Base-by-base conservation (phyloP, 768 basidiomycete species). In the Suillus americanus region DNA sequence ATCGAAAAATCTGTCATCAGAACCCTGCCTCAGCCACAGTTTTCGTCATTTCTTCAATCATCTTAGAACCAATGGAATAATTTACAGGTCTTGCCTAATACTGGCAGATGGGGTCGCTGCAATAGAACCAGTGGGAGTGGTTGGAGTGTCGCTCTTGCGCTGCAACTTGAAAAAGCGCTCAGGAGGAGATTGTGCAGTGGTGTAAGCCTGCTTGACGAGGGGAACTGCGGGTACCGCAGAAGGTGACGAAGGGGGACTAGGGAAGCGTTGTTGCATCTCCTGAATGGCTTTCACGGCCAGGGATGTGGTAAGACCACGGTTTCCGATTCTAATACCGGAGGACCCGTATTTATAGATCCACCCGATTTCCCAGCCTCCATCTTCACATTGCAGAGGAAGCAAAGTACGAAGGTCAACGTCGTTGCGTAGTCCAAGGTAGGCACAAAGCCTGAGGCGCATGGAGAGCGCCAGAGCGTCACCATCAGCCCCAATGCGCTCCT, bases 261-360 rank as follows among this genome's bases (percentile, higher is more conserved):
- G 40, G 28, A 59, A 38, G 25, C 18, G 38, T 61, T 48, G 28
- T 33, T 38, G 61, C 30, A 48, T 41, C 57, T 40, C 57, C 59
- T 78, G 72, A 48, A 86, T 77, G 9, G 86, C 86, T 43, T 81
- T 82, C 64, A 86, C 70, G 14, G 85, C 85, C 28, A 86, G 68
- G 1, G 85, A 85, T 28, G 85, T 86, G 3, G 82, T 81, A 25
- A 86, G 73, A 0, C 86, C 85, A 5, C 82, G 79, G 71, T 87
- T 87, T 14, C 84, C 82, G 33, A 87, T 83, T 59, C 73, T 77
- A 59, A 85, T 72, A 1, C 79, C 81, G 0, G 82, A 79, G 1
- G 78, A 77, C 4, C 83, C 84, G 64, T 83, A 85, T 71, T 81
- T 83, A 75, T 85, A 88, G 23, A 87, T 75, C 84, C 84, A 86